Evolutionary conservation across 225 moss, liverwort and hornwort species (phyloP).

Genomic region (Polytrichum formosum): DNA sequence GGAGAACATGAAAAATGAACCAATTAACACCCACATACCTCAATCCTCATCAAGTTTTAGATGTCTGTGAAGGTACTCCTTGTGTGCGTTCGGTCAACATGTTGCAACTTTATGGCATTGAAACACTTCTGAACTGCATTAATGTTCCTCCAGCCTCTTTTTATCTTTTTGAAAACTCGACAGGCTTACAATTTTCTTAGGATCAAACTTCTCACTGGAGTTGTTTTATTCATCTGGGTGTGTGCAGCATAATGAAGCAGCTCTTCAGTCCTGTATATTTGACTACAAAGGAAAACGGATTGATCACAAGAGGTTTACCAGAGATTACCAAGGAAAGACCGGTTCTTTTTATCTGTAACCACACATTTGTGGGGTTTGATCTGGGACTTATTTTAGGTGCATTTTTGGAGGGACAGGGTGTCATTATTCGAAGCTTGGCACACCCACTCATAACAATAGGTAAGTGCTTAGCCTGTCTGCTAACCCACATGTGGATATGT

Average conservation of each 20-base stretch:
- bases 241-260: slow-evolving; percentile 37
- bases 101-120: no score
- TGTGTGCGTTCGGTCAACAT: no score
- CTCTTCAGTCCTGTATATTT: slow-evolving; percentile 51
- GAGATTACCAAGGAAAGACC: slow-evolving; percentile 38
- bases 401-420: slow-evolving; percentile 46
- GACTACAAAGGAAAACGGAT: slow-evolving; percentile 35
- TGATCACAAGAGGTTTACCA: slow-evolving; percentile 39
- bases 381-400: slow-evolving; percentile 41
- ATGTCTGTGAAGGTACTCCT: no score
- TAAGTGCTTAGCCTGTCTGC: slow-evolving; percentile 4
- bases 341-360: slow-evolving; percentile 47
- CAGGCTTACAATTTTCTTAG: not conserved
- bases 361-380: slow-evolving; percentile 57
- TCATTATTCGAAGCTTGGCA: slow-evolving; percentile 44
- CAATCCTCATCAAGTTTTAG: no score
- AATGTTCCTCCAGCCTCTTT: no score
- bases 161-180: no score
- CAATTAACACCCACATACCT: no score
- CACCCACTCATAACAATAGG: slow-evolving; percentile 43
- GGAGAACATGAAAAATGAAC: no score
- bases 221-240: slow-evolving; percentile 5
- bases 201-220: not conserved
- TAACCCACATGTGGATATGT: no score
- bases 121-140: no score